phyloP scores from a whole-genome alignment of 768 basidiomycete genomes.

The Amanita exitialis region DNA sequence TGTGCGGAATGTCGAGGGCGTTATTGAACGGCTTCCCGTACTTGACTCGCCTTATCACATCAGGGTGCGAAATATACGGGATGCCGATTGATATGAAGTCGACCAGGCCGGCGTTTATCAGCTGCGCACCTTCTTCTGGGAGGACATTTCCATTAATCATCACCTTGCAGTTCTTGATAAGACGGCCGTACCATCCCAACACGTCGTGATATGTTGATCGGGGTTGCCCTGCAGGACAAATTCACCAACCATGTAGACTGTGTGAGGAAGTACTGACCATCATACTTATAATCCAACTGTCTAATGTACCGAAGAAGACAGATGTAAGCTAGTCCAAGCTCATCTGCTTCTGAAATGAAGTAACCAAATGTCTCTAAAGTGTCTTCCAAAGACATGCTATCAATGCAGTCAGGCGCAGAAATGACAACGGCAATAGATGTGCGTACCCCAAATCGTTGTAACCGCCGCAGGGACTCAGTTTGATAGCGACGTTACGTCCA shows the following conservation, averaged over 20 bases:
- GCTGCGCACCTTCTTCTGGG: conserved; percentile 25
- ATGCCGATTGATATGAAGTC: conserved; percentile 29
- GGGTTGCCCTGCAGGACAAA: conserved; percentile 15
- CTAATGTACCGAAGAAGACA: conserved; percentile 18
- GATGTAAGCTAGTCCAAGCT: conserved; percentile 24
- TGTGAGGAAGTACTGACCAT: conserved; percentile 16
- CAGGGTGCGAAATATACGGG: conserved; percentile 28
- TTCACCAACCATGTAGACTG: not conserved
- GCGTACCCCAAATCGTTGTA: conserved; percentile 34
- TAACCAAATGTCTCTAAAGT: conserved; percentile 32
- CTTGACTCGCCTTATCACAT: conserved; percentile 27
- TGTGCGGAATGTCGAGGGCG: conserved; percentile 15
- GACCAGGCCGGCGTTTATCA: conserved; percentile 23
- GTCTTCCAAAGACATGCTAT: conserved; percentile 33
- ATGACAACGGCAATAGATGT: not conserved
- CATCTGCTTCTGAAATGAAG: conserved; percentile 29
- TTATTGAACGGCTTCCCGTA: conserved; percentile 25
- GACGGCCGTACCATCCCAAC: conserved; percentile 23
- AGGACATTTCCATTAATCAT: conserved; percentile 27
- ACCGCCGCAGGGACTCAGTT: conserved; percentile 37
- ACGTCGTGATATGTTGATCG: conserved; percentile 30
- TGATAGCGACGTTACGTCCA: conserved; percentile 34
- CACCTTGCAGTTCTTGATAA: conserved; percentile 26
- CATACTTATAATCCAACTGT: conserved; percentile 15
- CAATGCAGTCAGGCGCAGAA: not conserved